Conservation (phyloP, 2,329 filamentous ascomycete species). For the Neurospora sp. region DNA sequence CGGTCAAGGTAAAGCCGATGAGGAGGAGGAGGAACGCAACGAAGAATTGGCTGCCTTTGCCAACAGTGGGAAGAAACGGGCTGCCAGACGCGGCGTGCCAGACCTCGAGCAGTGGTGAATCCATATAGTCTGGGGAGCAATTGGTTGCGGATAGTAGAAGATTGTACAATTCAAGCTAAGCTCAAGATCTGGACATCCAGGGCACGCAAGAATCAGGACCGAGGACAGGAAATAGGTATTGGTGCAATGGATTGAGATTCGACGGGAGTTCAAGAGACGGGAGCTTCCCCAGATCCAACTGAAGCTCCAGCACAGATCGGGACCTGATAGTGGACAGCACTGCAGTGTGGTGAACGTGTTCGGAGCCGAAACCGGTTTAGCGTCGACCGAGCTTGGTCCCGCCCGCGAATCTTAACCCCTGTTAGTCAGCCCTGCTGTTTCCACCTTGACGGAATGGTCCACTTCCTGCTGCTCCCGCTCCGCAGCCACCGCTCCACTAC, state of each 20-base stretch:
- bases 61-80: constrained; percentile 70
- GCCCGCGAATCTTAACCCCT: neutral
- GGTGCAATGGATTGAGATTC: neutral
- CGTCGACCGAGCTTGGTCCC: neutral
- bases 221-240: neutral
- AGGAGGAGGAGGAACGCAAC: constrained; percentile 69
- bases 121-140: constrained; percentile 41
- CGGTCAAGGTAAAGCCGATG: constrained; percentile 60
- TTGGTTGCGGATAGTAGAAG: neutral
- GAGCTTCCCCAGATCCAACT: neutral
- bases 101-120: constrained; percentile 74
- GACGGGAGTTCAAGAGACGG: neutral
- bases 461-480: neutral
- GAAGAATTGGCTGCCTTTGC: constrained; percentile 75
- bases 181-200: neutral
- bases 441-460: neutral
- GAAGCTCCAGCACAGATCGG: neutral
- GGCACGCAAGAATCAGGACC: neutral
- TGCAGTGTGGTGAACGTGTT: constrained; percentile 10
- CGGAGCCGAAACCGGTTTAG: constrained; percentile 13
- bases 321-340: neutral
- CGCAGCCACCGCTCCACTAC: neutral
- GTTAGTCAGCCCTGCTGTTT: constrained; percentile 3
- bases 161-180: neutral
- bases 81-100: constrained; percentile 88